Base-by-base conservation (phyloP, 2,329 filamentous ascomycete species). In the Fusarium liriodendri region DNA sequence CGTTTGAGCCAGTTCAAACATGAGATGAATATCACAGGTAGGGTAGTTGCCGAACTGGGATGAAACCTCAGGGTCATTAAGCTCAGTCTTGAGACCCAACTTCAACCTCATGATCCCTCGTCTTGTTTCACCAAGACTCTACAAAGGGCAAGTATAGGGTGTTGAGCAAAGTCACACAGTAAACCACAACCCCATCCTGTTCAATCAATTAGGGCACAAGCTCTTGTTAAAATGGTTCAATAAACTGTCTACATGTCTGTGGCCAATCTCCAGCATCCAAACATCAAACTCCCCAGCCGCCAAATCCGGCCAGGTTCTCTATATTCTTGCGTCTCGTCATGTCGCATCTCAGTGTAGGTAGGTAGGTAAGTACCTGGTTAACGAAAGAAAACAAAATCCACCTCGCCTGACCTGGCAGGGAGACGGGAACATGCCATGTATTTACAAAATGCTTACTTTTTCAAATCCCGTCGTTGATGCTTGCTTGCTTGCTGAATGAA, bases 401-500 rank as follows among this genome's bases (percentile, higher is more conserved):
- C 37, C 72, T 70, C 72, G 27, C 62, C 72, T 59, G 69, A 62
- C 32, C 72, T 72, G 3, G 72, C 72, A 72, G 72, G 69, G 64
- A 62, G 62, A 66, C 50, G 33, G 59, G 20, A 60, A 62, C 47
- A 72, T 74, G 65, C 62, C 62, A 38, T 45, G 55, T 63, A 69
- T 75, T 54, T 72, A 75, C 42, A 70, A 74, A 75, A 72, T 72
- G 65, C 45, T 66, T 62, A 60, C 32, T 64, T 20, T 68, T 62
- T 38, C 68, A 72, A 42, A 42, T 14, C 42, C 69, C 59, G 32
- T 25, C 62, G 40, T 35, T 58, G 20, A 62, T 37, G 7, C 52
- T 72, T 37, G 66, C 45, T 67, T 40, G 38, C 47, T 50, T 38
- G 40, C 59, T 64, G 62, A 62, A 38, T 55, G n/a, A 64, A 55